These are phyloP conservation scores for Inosperma sp. DNA, from an alignment of 768 basidiomycete genomes.

Conservation along the genomic window DNA sequence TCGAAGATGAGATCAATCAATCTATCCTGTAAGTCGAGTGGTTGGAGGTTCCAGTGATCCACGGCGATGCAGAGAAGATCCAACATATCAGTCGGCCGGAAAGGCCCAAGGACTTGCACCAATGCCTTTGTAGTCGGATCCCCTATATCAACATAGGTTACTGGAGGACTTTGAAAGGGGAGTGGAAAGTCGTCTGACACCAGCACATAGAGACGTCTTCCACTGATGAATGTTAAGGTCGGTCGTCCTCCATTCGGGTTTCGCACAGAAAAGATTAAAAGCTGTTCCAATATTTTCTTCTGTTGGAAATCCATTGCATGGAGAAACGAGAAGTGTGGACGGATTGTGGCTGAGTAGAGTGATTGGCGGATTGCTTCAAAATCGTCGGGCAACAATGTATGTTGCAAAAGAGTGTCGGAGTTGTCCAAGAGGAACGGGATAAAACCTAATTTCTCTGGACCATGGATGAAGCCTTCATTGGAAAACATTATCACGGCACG, in stretches of 20 bases:
- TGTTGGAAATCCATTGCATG: not conserved
- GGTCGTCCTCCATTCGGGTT: not conserved
- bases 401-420: not conserved
- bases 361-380: not conserved
- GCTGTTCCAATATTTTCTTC: not conserved
- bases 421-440: not conserved
- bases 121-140: slow-evolving; percentile 9
- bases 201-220: slow-evolving; percentile 4
- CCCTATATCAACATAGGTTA: slow-evolving; percentile 12
- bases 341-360: not conserved
- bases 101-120: not conserved
- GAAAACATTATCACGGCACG: not conserved
- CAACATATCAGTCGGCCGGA: no score
- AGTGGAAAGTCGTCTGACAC: slow-evolving; percentile 11
- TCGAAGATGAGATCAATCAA: slow-evolving; percentile 27
- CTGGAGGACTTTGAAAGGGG: slow-evolving; percentile 1
- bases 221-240: not conserved
- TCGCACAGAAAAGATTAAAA: not conserved
- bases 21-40: slow-evolving; percentile 17
- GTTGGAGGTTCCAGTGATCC: slow-evolving; percentile 26
- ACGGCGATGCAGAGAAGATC: slow-evolving; percentile 26
- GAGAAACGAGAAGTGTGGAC: not conserved
- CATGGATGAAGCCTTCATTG: not conserved
- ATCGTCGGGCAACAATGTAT: not conserved
- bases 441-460: not conserved